These are phyloP conservation scores for Zygotorulaspora chibaensis DNA, from an alignment of 805 yeast genomes.

Conservation along the genomic window DNA sequence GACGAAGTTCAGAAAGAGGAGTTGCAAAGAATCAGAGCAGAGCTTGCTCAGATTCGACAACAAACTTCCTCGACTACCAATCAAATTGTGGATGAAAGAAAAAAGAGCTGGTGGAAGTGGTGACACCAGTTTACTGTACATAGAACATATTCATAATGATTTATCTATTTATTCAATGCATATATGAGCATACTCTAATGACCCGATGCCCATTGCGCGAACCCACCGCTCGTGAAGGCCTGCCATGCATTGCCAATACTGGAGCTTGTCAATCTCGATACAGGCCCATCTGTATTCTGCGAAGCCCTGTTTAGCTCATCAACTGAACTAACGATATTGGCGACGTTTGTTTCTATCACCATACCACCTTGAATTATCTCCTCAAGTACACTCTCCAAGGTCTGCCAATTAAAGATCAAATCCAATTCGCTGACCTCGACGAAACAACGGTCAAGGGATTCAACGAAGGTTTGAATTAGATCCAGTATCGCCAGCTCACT, in stretches of 20 bases:
- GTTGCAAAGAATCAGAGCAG: conserved; percentile 32
- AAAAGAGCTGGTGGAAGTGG: conserved; percentile 36
- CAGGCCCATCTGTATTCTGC: conserved; percentile 22
- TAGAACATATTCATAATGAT: conserved; percentile 1
- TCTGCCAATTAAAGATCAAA: conserved; percentile 98
- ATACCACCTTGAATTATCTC: conserved; percentile 96
- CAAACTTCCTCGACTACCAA: conserved; percentile 38
- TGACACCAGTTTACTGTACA: conserved; percentile 10
- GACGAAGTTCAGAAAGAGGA: conserved; percentile 32
- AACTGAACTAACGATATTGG: conserved; percentile 72
- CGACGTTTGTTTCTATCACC: conserved; percentile 90
- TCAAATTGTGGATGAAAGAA: conserved; percentile 27
- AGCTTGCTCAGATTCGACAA: conserved; percentile 40
- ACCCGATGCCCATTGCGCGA: conserved; percentile 35
- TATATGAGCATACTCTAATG: conserved; percentile 16
- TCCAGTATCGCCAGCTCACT: conserved; percentile 91
- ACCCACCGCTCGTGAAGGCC: conserved; percentile 34
- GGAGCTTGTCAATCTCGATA: conserved; percentile 22
- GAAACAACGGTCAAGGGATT: conserved; percentile 88
- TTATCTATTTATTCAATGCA: conserved; percentile 2
- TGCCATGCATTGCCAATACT: conserved; percentile 31
- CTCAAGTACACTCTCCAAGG: conserved; percentile 80
- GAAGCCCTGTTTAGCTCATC: conserved; percentile 46
- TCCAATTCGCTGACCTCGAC: conserved; percentile 93
- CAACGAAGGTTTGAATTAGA: conserved; percentile 93